phyloP scores from a whole-genome alignment of 176 grass and related monocot genomes.

The Oryza glaberrima region DNA sequence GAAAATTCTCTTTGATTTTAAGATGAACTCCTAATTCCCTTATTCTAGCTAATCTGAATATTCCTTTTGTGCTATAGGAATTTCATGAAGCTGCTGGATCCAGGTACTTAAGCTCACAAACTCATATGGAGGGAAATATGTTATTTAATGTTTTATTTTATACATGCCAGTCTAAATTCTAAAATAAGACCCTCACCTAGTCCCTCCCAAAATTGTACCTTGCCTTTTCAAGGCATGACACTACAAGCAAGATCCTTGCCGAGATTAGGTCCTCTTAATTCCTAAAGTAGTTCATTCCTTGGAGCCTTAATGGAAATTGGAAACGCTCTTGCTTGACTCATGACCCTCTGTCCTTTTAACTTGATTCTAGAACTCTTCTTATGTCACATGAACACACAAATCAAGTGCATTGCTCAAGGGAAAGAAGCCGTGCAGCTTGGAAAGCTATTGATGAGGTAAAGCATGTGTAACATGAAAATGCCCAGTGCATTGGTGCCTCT shows the following conservation, averaged over 20 bases:
- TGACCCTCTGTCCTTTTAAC: not conserved
- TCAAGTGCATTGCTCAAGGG: conserved; percentile 91
- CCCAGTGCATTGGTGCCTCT: conserved; percentile 18
- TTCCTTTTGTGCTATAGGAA: conserved; percentile 65
- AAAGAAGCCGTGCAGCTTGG: conserved; percentile 87
- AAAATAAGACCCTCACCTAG: not conserved
- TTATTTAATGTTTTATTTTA: not conserved
- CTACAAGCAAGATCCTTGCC: too few relatives aligned
- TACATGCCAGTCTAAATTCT: not conserved
- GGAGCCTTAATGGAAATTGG: not conserved
- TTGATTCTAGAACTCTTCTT: conserved; percentile 67
- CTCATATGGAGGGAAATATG: not conserved
- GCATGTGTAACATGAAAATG: conserved; percentile 27
- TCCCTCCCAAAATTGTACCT: not conserved
- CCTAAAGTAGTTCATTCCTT: not conserved
- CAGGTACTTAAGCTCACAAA: conserved; percentile 55
- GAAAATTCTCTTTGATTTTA: conserved; percentile 18
- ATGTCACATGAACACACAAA: conserved; percentile 58
- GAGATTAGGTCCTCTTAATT: too few relatives aligned
- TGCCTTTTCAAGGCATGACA: not conserved
- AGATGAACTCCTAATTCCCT: not conserved
- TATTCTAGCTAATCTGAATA: conserved; percentile 43
- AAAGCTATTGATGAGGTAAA: conserved; percentile 85
- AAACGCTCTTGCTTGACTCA: not conserved
- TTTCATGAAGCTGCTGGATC: conserved; percentile 49